Percentiles rank a stretch among this genome's conserved stretches.
Conservation (phyloP, 345 rosid genomes). For the Eucalyptus microcorys region DNA sequence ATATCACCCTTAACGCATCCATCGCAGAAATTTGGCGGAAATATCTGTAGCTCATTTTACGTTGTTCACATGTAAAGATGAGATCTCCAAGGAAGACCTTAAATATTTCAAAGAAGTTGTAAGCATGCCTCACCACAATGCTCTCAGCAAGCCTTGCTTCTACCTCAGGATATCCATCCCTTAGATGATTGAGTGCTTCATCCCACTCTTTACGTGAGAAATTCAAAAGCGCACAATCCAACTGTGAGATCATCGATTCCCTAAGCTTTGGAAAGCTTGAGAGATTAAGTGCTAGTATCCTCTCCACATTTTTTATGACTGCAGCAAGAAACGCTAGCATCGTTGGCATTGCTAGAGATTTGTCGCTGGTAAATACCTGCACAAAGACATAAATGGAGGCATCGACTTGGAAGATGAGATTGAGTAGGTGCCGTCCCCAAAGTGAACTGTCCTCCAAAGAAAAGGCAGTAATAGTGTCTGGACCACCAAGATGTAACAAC, state of each 20-base stretch:
- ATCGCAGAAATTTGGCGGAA: not conserved
- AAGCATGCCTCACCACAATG: not conserved
- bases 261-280: not conserved
- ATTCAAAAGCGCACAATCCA: not conserved
- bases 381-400: not conserved
- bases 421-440: not conserved
- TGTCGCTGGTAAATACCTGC: rapidly evolving
- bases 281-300: not conserved
- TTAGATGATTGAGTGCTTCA: rapidly evolving
- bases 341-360: rapidly evolving
- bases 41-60: rapidly evolving
- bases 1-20: too few species aligned
- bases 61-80: rapidly evolving
- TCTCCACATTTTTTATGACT: not conserved
- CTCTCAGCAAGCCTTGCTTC: not conserved
- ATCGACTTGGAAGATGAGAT: not conserved
- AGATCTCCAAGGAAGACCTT: not conserved
- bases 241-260: not conserved
- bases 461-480: rapidly evolving
- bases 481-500: not conserved
- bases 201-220: too few species aligned
- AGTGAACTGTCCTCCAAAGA: not conserved
- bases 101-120: rapidly evolving
- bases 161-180: not conserved
- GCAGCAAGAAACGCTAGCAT: not conserved